phyloP scores from a whole-genome alignment of 129 eudicot genomes.

The Lonicera japonica region DNA sequence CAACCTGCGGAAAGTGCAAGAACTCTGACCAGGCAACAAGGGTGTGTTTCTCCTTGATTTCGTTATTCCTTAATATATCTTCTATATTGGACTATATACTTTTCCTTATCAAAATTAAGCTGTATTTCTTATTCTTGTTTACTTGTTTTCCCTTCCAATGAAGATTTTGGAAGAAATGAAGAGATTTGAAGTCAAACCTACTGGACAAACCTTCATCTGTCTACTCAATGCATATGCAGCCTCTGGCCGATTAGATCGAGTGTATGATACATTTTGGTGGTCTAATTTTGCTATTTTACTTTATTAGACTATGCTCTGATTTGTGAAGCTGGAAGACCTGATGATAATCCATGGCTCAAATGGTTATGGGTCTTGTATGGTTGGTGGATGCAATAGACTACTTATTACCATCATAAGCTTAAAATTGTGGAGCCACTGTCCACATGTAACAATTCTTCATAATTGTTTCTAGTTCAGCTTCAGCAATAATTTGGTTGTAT shows the following conservation, averaged over 20 bases:
- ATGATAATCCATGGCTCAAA: not conserved
- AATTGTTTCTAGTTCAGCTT: too few species aligned
- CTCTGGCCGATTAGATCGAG: conserved; percentile 72
- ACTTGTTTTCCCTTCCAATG: conserved; percentile 20
- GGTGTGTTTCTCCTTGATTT: conserved; percentile 30
- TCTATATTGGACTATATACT: not conserved
- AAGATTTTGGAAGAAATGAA: conserved; percentile 95
- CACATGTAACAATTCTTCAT: too few species aligned
- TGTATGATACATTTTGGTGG: conserved; percentile 40
- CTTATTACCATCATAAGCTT: too few species aligned
- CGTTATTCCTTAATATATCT: not conserved
- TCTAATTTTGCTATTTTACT: not conserved
- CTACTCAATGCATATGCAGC: conserved; percentile 86
- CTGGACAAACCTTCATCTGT: conserved; percentile 84
- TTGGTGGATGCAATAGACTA: too few species aligned
- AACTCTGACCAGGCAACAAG: conserved; percentile 61
- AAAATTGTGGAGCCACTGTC: too few species aligned
- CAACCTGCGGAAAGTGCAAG: conserved; percentile 87
- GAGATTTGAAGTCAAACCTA: conserved; percentile 82
- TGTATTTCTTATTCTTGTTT: not conserved
- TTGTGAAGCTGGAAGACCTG: not conserved
- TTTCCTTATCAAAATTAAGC: not conserved
- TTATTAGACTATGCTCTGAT: not conserved
- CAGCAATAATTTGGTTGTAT: too few species aligned
- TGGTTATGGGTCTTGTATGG: too few species aligned